Evolutionary conservation across 106 monocot genomes (phyloP), one percentile per base, ranked within the genome.

Genomic region (Vanilla planifolia): DNA sequence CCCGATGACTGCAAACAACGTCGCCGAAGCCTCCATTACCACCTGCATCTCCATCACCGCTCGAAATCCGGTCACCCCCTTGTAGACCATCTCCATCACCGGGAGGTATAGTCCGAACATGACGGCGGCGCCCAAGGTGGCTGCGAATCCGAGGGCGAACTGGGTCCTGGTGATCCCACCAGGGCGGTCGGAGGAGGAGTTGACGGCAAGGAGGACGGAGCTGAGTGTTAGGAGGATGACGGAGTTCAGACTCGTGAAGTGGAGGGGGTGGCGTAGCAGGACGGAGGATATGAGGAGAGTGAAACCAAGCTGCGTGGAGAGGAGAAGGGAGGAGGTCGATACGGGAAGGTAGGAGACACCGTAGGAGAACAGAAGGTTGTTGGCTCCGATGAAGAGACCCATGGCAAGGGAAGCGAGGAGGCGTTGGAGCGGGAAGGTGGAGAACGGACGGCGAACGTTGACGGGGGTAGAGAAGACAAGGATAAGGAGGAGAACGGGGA

Each of bases 61-160:
- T 3, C 22, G 8, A 26, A 60, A 62, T 5, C 36, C 34, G 30
- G 20, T 43, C 8, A 14, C 50, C 25, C 11, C 16, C 40, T 55
- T 48, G 15, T 74, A 74, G 44, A 55, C 27, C 30, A 74, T 34
- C 67, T 74, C 74, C 51, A 67, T 42, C 53, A 74, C 6, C 27
- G 74, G 74, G 33, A 74, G 23, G 22, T 67, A 33, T 5, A 67
- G 23, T 24, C 74, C 74, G 13, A 61, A 74, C 9, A 74, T 22
- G 34, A 43, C 10, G 2, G 74, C 61, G 6, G 67, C 61, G 0
- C 32, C 60, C 0, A 74, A 29, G 26, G 33, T 67, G 61, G 62
- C 43, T 10, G 37, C 32, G 22, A 74, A 74, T 8, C 74, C 74
- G 6, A 62, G 0, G 41, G 16, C 41, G 43, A 67, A 74, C 61